Percentiles rank a stretch among this genome's conserved stretches.
These are phyloP conservation scores for Colletotrichum aenigma DNA, from an alignment of 2,329 filamentous ascomycete species.

Conservation along the genomic window DNA sequence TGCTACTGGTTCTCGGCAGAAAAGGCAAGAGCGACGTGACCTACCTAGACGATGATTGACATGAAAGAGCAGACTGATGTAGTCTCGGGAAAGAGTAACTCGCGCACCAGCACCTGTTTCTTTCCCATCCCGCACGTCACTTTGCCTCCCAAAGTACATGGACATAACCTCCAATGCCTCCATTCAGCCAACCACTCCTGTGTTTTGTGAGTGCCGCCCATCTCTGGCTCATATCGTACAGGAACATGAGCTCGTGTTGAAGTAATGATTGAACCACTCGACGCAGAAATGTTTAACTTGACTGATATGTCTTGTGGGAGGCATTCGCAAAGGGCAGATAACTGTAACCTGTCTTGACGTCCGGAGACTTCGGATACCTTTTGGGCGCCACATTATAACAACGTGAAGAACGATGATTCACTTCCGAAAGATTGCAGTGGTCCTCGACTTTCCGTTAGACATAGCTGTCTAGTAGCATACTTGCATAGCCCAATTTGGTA, in stretches of 20 bases:
- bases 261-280: not conserved
- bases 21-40: not conserved
- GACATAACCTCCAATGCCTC: not conserved
- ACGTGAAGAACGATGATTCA: not conserved
- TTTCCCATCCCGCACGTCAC: not conserved
- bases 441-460: not conserved
- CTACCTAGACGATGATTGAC: not conserved
- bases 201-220: not conserved
- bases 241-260: not conserved
- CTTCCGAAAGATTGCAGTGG: not conserved
- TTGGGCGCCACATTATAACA: not conserved
- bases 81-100: not conserved
- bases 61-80: not conserved
- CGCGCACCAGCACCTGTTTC: not conserved
- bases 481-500: conserved; percentile 11
- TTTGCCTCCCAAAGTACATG: not conserved
- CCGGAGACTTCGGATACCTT: not conserved
- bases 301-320: not conserved
- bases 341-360: not conserved
- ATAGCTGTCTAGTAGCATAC: conserved; percentile 5
- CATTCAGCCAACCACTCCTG: not conserved
- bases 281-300: not conserved
- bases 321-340: not conserved
- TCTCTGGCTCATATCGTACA: not conserved
- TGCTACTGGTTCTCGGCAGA: not conserved